Conservation (phyloP, 2,329 filamentous ascomycete genomes). For the Raffaelea ambrosiae region DNA sequence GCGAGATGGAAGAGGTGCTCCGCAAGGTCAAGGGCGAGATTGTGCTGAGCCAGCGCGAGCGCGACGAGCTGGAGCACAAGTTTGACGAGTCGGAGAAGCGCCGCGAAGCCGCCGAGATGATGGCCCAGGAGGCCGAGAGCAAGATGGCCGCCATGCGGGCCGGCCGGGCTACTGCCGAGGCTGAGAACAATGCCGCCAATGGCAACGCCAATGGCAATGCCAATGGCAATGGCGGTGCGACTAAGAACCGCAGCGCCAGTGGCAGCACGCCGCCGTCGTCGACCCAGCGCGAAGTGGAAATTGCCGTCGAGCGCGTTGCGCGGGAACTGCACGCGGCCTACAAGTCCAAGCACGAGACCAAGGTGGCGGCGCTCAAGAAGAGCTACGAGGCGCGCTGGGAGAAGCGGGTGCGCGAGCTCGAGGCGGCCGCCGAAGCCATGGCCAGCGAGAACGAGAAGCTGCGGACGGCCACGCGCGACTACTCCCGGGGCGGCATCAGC, state of each 20-base stretch:
- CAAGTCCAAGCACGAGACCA: slow-evolving; percentile 95
- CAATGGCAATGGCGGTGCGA: no score
- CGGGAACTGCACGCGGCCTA: slow-evolving; percentile 87
- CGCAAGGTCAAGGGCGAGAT: slow-evolving; percentile 77
- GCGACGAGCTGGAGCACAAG: slow-evolving; percentile 67
- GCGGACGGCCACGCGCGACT: slow-evolving; percentile 57
- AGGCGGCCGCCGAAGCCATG: slow-evolving; percentile 61
- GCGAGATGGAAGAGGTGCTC: slow-evolving; percentile 78
- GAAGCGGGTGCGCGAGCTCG: slow-evolving; percentile 75
- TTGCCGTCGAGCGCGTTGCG: slow-evolving; percentile 84
- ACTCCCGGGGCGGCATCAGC: slow-evolving; percentile 45
- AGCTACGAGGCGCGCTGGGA: slow-evolving; percentile 82
- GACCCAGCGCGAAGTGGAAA: slow-evolving; percentile 60
- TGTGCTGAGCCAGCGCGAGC: slow-evolving; percentile 66
- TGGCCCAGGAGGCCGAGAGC: slow-evolving; percentile 67
- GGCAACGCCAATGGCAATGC: neutral
- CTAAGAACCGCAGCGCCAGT: no score
- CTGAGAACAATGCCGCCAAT: neutral
- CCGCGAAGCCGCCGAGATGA: slow-evolving; percentile 63
- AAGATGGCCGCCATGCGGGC: slow-evolving; percentile 68
- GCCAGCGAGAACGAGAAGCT: slow-evolving; percentile 68
- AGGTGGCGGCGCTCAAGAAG: slow-evolving; percentile 82
- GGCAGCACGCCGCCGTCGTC: neutral
- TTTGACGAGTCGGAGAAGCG: slow-evolving; percentile 70
- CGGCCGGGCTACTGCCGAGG: slow-evolving; percentile 35